These are phyloP conservation scores for Odonthalia washingtoniensis DNA, from an alignment of 31 red algal genomes.

Conservation along the genomic window DNA sequence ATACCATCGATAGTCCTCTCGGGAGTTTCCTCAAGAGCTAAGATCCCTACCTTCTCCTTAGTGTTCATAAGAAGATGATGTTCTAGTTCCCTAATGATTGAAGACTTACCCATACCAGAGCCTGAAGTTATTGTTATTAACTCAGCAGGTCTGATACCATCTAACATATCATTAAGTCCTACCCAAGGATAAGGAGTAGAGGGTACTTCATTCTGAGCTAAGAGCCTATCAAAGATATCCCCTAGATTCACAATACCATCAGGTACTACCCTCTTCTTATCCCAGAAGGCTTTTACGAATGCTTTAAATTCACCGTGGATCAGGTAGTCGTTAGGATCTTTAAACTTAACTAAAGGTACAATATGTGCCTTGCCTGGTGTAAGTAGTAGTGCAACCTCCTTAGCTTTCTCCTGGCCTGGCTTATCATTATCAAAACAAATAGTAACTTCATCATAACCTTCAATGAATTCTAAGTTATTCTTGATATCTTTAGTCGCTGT, in stretches of 20 bases:
- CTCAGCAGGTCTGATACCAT: slow-evolving; percentile 3
- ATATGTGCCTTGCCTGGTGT: neutral
- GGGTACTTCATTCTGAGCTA: too few relatives aligned
- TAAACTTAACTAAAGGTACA: neutral
- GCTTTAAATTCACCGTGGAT: neutral
- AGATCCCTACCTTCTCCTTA: neutral
- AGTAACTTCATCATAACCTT: neutral
- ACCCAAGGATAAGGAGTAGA: too few relatives aligned
- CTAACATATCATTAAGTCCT: neutral
- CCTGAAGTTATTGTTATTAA: slow-evolving; percentile 5
- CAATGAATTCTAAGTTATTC: neutral
- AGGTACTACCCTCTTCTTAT: neutral
- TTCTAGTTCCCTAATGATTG: neutral
- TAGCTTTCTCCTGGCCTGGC: neutral
- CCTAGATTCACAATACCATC: slow-evolving; percentile 1
- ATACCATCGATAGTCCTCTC: too few relatives aligned
- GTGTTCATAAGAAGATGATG: neutral
- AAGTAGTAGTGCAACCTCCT: neutral
- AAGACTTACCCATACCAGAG: neutral
- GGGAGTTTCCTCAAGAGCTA: slow-evolving; percentile 5
- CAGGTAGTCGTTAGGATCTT: slow-evolving; percentile 7
- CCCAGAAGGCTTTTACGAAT: neutral
- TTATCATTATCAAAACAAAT: slow-evolving; percentile 20
- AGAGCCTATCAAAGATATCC: too few relatives aligned
- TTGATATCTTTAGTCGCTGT: neutral